Conservation (phyloP, 148 eudicot species). For the Suaeda aralocaspica region DNA sequence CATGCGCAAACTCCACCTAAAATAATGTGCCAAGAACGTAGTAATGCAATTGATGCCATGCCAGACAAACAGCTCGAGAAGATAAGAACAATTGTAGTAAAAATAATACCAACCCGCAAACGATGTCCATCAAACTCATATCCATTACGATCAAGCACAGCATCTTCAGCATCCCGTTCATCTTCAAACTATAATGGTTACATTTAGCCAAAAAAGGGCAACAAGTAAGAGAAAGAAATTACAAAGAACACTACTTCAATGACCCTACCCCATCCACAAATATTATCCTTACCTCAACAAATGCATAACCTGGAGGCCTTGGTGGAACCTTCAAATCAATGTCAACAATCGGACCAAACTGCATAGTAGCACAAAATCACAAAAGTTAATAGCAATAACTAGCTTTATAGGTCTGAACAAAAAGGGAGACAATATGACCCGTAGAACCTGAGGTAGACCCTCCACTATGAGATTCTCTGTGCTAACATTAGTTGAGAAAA, state of each 20-base stretch:
- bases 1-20: slow-evolving; percentile 90
- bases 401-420: background rate
- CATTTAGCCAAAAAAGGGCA: background rate
- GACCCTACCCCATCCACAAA: background rate
- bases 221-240: background rate
- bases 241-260: no score
- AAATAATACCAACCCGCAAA: slow-evolving; percentile 48
- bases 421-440: no score
- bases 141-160: slow-evolving; percentile 84
- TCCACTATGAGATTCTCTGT: no score
- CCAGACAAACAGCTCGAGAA: background rate
- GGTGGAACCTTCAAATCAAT: slow-evolving; percentile 84
- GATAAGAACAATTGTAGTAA: background rate
- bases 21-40: slow-evolving; percentile 1
- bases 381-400: no score
- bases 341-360: slow-evolving; percentile 84
- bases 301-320: slow-evolving; percentile 87
- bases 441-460: no score
- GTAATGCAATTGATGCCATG: background rate
- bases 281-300: slow-evolving; percentile 70
- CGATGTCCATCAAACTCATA: slow-evolving; percentile 79
- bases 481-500: no score
- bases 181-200: slow-evolving; percentile 67
- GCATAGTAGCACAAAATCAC: slow-evolving; percentile 25
- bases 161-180: slow-evolving; percentile 89